A percentile compares a stretch with the other conserved stretches of the same genome.
These are phyloP conservation scores for Ogataea salicorniae DNA, from an alignment of 805 yeast species.

Conservation along the genomic window DNA sequence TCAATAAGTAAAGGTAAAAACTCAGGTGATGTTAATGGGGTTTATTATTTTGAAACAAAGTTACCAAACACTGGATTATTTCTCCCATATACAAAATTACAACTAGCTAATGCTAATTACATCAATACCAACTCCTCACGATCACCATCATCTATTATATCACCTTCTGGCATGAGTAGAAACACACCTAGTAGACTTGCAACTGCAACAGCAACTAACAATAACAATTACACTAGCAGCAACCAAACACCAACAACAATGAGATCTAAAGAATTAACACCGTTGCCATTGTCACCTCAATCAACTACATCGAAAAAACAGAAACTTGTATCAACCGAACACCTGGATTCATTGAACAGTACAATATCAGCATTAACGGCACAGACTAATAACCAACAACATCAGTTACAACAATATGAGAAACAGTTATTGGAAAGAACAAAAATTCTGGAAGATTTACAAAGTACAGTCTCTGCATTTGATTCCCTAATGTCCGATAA, in stretches of 20 bases:
- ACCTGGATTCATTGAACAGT: constrained; percentile 2
- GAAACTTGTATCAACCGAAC: background rate
- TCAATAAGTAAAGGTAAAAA: constrained; percentile 69
- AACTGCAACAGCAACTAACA: too few relatives aligned
- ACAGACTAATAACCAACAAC: constrained; percentile 12
- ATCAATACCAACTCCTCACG: background rate
- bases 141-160: too few relatives aligned
- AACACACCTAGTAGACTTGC: too few relatives aligned
- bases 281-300: too few relatives aligned
- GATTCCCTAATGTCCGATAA: constrained; percentile 44
- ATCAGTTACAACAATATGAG: constrained; percentile 17
- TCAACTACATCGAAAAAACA: too few relatives aligned
- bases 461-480: constrained; percentile 42
- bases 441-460: constrained; percentile 43
- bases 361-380: constrained; percentile 4
- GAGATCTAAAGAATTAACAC: too few relatives aligned
- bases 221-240: background rate
- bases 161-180: too few relatives aligned
- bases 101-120: constrained; percentile 13
- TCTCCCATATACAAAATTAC: constrained; percentile 47
- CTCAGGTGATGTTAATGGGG: constrained; percentile 75
- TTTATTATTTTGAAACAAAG: constrained; percentile 59
- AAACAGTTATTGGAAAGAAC: constrained; percentile 38
- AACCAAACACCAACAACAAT: background rate
- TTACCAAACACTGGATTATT: constrained; percentile 71